phyloP scores from a whole-genome alignment of 208 protist species.

The Zelonia costaricensis region DNA sequence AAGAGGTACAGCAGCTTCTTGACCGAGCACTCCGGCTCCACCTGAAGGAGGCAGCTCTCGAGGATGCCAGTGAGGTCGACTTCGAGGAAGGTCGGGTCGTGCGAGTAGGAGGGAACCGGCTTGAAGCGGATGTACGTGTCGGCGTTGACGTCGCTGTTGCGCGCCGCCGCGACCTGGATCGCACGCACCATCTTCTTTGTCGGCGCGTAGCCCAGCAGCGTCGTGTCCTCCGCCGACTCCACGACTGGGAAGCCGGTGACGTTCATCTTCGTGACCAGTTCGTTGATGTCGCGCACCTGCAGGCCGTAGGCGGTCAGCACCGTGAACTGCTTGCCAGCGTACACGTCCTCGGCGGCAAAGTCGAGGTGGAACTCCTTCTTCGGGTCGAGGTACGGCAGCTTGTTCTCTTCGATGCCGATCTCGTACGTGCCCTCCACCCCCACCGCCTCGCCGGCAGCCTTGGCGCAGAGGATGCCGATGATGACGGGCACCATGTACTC shows the following conservation, averaged over 20 bases:
- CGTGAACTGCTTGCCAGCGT: conserved; percentile 47
- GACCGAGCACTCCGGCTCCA: conserved; percentile 71
- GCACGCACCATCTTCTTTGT: conserved; percentile 59
- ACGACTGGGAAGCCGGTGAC: conserved; percentile 80
- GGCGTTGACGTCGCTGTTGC: conserved; percentile 45
- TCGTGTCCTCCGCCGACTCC: conserved; percentile 48
- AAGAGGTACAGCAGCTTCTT: conserved; percentile 76
- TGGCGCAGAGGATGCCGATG: conserved; percentile 69
- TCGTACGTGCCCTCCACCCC: conserved; percentile 80
- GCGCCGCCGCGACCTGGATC: conserved; percentile 51
- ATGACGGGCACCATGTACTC: conserved; percentile 82
- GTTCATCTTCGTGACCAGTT: conserved; percentile 54
- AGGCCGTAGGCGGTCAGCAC: conserved; percentile 66
- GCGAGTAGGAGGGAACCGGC: conserved; percentile 19
- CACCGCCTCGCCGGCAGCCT: conserved; percentile 69
- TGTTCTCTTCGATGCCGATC: conserved; percentile 72
- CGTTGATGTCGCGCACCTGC: conserved; percentile 63
- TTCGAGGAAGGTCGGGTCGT: conserved; percentile 32
- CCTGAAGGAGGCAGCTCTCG: conserved; percentile 65
- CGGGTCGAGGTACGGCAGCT: conserved; percentile 80
- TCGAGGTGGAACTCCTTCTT: conserved; percentile 76
- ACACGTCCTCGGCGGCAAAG: conserved; percentile 59
- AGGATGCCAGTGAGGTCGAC: conserved; percentile 56
- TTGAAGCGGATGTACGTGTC: conserved; percentile 54
- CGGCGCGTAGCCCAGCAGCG: conserved; percentile 71